Evolutionary conservation across 331 rosid genomes (phyloP), one percentile per base, ranked within the genome.

Genomic region (Malus hybrid): DNA sequence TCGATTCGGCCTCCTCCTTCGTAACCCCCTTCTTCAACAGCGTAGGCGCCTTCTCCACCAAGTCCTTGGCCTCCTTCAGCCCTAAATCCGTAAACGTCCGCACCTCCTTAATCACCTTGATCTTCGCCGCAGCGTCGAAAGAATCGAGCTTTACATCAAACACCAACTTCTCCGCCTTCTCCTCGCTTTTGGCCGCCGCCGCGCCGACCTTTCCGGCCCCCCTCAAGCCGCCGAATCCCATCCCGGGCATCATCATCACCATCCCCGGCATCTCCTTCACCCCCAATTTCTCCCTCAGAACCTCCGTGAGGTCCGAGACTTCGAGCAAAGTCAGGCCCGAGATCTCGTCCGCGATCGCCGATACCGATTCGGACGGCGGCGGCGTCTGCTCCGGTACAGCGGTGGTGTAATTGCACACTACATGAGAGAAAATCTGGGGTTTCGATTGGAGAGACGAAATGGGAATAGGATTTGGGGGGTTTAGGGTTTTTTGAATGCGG

Each of bases 41-140:
- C 0, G 93, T 80, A 0, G 95, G 97, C 24, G 81, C 87, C 74
- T 87, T 91, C 87, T 89, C 97, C 83, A 91, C 97, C 87, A 91
- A 83, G 6, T 91, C 97, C 85, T 91, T 89, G 3, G 97, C 97
- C 71, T 91, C 97, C 87, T 91, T 91, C 95, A 91, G 78, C 39
- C 97, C 97, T 83, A 91, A 80, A 74, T 82, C 90, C 62, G 95
- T 91, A 73, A 91, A 89, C 34, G 88, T 77, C 78, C 93, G 87
- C 78, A 89, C 97, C 79, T 89, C 97, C 81, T 89, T 87, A 5
- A 91, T 91, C 76, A 91, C 91, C 82, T 91, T 91, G 65, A 91
- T 91, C 88, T 87, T 91, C 65, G 81, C 61, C 19, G 95, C 87
- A 0, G 91, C 91, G 4, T 91, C 97, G 27, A 89, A 89, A 27